Evolutionary conservation across 768 basidiomycete genomes (phyloP), one percentile per base, ranked within the genome.

Genomic region (Cyclocybe aegerita): DNA sequence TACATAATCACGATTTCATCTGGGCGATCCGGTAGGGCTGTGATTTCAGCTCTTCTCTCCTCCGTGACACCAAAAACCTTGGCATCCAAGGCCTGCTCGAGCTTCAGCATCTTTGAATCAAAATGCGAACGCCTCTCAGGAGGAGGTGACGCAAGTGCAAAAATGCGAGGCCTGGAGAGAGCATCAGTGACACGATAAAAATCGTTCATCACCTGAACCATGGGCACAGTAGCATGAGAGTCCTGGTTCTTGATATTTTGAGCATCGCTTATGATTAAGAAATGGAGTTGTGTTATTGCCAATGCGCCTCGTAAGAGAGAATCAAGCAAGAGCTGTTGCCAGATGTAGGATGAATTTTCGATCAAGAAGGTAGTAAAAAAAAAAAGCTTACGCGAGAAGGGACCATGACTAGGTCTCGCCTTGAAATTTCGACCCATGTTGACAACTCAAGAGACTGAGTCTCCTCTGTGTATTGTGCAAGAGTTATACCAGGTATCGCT

Each of bases 1-100:
- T 85, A 88, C 29, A 76, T 65, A 23, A 87, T 65, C 15, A 87
- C 76, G 2, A 77, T 52, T 59, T 86, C 83, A 23, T 60, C 65
- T 9, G 82, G 80, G 12, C 63, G 62, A 57, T 74, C 69, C 29
- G 65, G 63, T n/a, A 69, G 54, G 36, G 65, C 63, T 30, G 67
- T 62, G 53, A 66, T 62, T 43, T 66, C 66, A 35, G 58, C 56
- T 46, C 69, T 62, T 43, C 63, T 62, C n/a, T 62, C 60, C 43
- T 57, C 58, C n/a, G 70, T 60, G 23, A 75, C 55, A 7, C 74
- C 72, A 53, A 62, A 65, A 32, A 75, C 64, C 54, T 69, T 66
- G 34, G 73, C 68, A 56, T 75, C 63, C 34, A 82, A 57, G 0
- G 67, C 59, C 29, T 55, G 58, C 59, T 78, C 75, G 39, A 80